phyloP scores from a whole-genome alignment of 2,329 filamentous ascomycete genomes.

The Talaromyces sp. region DNA sequence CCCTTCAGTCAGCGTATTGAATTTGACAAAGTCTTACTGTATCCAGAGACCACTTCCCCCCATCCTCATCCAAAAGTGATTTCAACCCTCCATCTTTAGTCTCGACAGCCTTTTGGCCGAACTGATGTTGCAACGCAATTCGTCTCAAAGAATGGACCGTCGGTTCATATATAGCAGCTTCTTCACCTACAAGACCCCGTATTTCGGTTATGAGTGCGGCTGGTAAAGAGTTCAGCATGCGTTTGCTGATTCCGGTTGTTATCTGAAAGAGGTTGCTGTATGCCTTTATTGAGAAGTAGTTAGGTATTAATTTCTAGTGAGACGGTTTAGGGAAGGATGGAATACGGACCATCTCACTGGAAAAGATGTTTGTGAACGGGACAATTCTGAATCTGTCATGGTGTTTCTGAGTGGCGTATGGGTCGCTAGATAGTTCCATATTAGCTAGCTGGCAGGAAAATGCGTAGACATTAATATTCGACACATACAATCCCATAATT shows the following conservation, averaged over 20 bases:
- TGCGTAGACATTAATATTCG: too few relatives aligned
- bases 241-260: neutral
- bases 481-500: neutral
- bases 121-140: neutral
- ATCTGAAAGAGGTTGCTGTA: neutral
- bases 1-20: neutral
- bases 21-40: neutral
- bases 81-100: neutral
- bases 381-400: neutral
- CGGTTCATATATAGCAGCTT: neutral
- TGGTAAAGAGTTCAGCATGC: neutral
- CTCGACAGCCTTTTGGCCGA: neutral
- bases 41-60: neutral
- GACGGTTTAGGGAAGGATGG: neutral
- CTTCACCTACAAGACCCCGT: neutral
- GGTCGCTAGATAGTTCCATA: neutral
- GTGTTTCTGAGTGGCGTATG: neutral
- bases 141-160: neutral
- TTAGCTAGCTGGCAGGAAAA: too few relatives aligned
- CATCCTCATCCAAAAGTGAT: neutral
- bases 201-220: neutral
- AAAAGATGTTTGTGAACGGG: neutral
- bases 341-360: neutral
- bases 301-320: neutral
- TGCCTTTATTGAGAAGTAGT: neutral